Base-by-base conservation (phyloP, 2,329 filamentous ascomycete genomes). In the Lasiodiplodia gonubiensis region DNA sequence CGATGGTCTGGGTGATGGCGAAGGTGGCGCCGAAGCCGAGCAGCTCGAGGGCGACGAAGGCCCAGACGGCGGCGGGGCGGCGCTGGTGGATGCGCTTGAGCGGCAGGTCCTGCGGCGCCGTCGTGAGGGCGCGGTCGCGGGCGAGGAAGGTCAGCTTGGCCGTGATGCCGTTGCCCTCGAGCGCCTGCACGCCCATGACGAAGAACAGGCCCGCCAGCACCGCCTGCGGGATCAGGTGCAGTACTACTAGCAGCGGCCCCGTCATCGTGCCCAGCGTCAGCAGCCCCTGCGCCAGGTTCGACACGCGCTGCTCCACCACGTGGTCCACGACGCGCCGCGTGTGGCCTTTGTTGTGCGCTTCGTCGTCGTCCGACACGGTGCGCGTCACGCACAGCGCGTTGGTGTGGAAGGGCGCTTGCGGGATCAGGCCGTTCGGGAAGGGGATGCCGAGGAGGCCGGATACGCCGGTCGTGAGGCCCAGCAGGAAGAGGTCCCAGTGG, bases 401-500 rank as follows among this genome's bases (percentile, higher is more conserved):
- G 2, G 86, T 88, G 72, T 88, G 86, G 21, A 88, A 85, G 0
- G 86, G 86, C 6, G 86, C 86, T 78, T 87, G 85, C 0, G 86
- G 85, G n/a, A 86, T 85, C 0, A 88, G 79, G 5, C 86, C 86
- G 67, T 88, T 88, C 2, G 86, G 86, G 46, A 87, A 80, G 0
- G 86, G 86, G 7, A 88, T 80, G 2, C 85, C 85, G 12, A 88
- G 78, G n/a, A 88, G 80, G 0, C 84, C 85, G 2, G 82, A 80
- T 23, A 87, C 79, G 68, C 86, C 85, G 1, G 84, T 86, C 0
- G 86, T 87, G 68, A 82, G 80, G 7, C 86, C 86, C 0, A 88
- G 80, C 0, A 88, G 79, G 74, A 87, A 87, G 71, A 87, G 83
- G 73, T 88, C 86, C 85, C 86, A 87, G 72, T 87, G 85, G 72